phyloP scores from a whole-genome alignment of 164 flowering plant species.

The Paratinospora sagittata region DNA sequence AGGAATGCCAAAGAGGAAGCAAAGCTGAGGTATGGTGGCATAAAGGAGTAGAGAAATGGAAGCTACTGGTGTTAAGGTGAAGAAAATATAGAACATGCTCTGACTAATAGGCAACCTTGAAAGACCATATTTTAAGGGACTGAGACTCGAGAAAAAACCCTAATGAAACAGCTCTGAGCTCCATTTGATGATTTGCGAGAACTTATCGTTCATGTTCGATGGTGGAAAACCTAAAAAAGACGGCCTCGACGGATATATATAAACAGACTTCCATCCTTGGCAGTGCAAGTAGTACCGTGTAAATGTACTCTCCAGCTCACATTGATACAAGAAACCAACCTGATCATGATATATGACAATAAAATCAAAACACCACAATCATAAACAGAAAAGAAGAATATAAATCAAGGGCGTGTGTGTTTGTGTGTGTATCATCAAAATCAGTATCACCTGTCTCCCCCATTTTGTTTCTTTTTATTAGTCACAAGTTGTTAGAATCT shows the following conservation, averaged over 20 bases:
- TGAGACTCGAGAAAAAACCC: conserved; percentile 16
- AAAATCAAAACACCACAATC: not conserved
- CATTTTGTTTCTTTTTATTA: conserved; percentile 28
- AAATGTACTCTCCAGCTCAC: conserved; percentile 21
- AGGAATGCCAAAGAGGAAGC: conserved; percentile 21
- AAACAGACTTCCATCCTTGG: conserved; percentile 35
- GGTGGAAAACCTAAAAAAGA: conserved; percentile 32
- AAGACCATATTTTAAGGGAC: conserved; percentile 20
- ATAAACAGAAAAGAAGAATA: no score
- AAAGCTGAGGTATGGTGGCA: conserved; percentile 26
- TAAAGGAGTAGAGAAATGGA: conserved; percentile 13
- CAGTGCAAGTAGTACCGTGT: conserved; percentile 30
- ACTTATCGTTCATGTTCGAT: conserved; percentile 22
- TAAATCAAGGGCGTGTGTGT: no score
- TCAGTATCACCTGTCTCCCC: conserved; percentile 28
- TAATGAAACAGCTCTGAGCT: conserved; percentile 27
- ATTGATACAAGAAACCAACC: conserved; percentile 28
- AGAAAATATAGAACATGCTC: conserved; percentile 19
- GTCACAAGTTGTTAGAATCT: conserved; percentile 24
- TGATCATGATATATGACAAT: not conserved
- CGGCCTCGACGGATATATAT: no score
- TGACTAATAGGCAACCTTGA: conserved; percentile 23
- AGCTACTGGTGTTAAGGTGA: conserved; percentile 11
- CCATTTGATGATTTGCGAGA: conserved; percentile 34
- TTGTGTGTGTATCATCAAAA: no score